Conservation (phyloP, 257 asterid species). For the Jacaranda copaia region DNA sequence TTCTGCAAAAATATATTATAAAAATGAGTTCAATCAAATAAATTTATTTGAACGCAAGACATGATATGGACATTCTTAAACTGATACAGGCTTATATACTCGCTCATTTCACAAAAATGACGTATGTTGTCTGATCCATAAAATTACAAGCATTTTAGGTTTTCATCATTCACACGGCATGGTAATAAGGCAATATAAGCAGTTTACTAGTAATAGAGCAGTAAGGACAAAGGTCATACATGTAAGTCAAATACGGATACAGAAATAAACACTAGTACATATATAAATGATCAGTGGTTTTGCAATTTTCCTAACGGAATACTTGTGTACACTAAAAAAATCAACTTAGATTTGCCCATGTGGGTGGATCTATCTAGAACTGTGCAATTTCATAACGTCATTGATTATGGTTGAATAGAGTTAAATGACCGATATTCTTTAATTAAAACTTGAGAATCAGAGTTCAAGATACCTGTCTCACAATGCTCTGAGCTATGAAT, state of each 20-base stretch:
- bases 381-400: too few species aligned
- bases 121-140: not conserved
- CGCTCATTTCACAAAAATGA: not conserved
- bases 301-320: too few species aligned
- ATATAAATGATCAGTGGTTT: too few species aligned
- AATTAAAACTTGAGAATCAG: too few species aligned
- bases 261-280: not conserved
- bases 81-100: not conserved
- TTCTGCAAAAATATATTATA: slow-evolving; percentile 54
- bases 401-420: too few species aligned
- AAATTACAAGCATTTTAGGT: not conserved
- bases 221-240: not conserved
- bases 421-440: too few species aligned
- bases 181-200: slow-evolving; percentile 12
- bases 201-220: slow-evolving; percentile 1
- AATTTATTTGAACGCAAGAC: slow-evolving; percentile 4
- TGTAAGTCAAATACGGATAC: not conserved
- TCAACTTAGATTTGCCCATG: too few species aligned
- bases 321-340: too few species aligned
- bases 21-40: not conserved
- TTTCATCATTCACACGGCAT: not conserved
- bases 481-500: too few species aligned
- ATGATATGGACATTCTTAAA: not conserved
- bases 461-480: too few species aligned
- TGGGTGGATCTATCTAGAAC: too few species aligned